These are phyloP conservation scores for Stipa capillata DNA, from an alignment of 176 grass and related monocot species.

Conservation along the genomic window DNA sequence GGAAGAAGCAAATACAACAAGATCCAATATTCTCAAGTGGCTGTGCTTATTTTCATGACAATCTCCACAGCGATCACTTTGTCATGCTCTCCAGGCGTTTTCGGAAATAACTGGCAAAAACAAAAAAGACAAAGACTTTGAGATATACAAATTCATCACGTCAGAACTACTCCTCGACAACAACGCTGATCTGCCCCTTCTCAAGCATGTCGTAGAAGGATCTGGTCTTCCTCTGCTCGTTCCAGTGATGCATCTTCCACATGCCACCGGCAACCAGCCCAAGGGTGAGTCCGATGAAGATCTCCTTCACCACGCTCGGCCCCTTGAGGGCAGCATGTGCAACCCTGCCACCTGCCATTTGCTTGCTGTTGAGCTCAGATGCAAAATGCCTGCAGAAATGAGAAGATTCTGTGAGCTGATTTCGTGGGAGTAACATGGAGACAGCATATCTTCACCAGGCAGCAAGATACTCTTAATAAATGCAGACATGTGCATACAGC, in stretches of 20 bases:
- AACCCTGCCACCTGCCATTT: constrained; percentile 57
- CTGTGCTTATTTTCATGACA: constrained; percentile 43
- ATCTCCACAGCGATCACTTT: constrained; percentile 37
- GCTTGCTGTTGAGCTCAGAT: constrained; percentile 36
- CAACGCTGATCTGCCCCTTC: constrained; percentile 64
- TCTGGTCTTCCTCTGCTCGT: constrained; percentile 75
- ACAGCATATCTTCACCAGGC: constrained; percentile 21
- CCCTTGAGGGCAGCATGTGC: constrained; percentile 65
- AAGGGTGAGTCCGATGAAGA: constrained; percentile 52
- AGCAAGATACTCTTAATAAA: constrained; percentile 33
- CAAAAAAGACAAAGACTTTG: not conserved
- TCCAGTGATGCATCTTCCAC: constrained; percentile 96
- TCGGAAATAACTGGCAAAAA: constrained; percentile 5
- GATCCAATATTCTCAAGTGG: constrained; percentile 28
- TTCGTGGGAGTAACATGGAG: constrained; percentile 32
- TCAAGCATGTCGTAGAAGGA: constrained; percentile 90
- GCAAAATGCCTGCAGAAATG: constrained; percentile 24
- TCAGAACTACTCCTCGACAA: constrained; percentile 45
- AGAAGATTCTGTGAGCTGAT: constrained; percentile 39
- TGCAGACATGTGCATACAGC: constrained; percentile 23
- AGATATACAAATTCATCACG: not conserved
- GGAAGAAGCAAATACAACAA: constrained; percentile 7
- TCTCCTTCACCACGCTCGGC: constrained; percentile 65
- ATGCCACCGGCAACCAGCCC: constrained; percentile 55
- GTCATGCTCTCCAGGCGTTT: constrained; percentile 27